Percentiles rank a stretch among this genome's conserved stretches.
Evolutionary conservation across 345 rosid genomes (phyloP).

Genomic region (Murraya koenigii): DNA sequence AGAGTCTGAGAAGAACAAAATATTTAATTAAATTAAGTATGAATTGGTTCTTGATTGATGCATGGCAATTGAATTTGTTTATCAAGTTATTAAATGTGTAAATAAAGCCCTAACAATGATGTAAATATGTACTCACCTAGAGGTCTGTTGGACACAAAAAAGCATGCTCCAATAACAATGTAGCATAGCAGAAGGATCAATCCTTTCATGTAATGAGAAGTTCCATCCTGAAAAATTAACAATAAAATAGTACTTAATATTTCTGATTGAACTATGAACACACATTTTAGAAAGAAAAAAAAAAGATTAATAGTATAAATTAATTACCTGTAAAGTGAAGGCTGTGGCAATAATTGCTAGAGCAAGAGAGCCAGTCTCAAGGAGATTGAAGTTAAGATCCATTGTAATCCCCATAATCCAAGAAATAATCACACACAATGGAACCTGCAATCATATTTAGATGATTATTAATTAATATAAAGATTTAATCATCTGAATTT

Average conservation of each 20-base stretch:
- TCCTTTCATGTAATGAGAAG: constrained; percentile 92
- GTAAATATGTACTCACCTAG: constrained; percentile 30
- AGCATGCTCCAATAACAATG: constrained; percentile 74
- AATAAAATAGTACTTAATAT: not conserved
- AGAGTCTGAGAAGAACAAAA: constrained; percentile 20
- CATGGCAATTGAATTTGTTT: not conserved
- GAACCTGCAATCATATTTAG: constrained; percentile 46
- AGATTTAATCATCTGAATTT: not conserved
- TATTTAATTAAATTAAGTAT: not conserved
- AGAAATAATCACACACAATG: constrained; percentile 57
- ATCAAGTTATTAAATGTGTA: too few relatives aligned
- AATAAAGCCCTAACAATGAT: not conserved
- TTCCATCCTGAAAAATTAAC: constrained; percentile 64
- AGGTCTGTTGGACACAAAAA: constrained; percentile 55
- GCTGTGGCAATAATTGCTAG: constrained; percentile 60
- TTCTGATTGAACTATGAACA: not conserved
- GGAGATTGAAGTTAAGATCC: constrained; percentile 81
- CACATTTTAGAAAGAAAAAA: not conserved
- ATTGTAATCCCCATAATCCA: constrained; percentile 76
- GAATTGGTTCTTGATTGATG: not conserved
- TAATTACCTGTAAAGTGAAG: constrained; percentile 60
- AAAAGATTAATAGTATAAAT: not conserved
- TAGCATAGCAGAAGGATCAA: constrained; percentile 63
- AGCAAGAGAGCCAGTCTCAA: constrained; percentile 83
- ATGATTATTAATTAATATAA: not conserved